These are phyloP conservation scores for Chlamydomonas incerta DNA, from an alignment of 139 green algal species.

Conservation along the genomic window DNA sequence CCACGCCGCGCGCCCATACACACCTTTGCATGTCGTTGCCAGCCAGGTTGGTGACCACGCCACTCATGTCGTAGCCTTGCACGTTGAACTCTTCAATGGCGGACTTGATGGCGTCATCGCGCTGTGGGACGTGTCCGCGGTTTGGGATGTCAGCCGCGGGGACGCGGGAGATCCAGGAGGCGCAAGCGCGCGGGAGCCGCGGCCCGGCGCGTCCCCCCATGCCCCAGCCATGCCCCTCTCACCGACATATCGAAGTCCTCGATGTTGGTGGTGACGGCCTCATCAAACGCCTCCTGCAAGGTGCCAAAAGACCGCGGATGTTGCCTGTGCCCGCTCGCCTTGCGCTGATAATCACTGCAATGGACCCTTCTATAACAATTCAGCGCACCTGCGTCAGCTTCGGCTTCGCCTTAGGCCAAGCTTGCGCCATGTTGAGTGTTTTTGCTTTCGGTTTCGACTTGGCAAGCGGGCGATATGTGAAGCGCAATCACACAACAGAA, in stretches of 20 bases:
- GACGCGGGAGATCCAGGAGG: neutral
- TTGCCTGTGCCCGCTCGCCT: neutral
- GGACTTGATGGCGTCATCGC: constrained; percentile 77
- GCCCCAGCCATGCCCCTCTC: neutral
- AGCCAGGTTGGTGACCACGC: constrained; percentile 67
- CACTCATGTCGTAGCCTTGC: constrained; percentile 78
- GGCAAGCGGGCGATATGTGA: no score
- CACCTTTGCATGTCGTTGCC: constrained; percentile 57
- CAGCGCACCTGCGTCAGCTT: constrained; percentile 40
- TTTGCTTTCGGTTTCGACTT: neutral
- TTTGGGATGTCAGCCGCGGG: neutral
- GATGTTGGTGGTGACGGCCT: constrained; percentile 82
- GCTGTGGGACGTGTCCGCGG: constrained; percentile 27
- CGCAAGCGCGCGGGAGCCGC: neutral
- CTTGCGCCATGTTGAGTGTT: constrained; percentile 43
- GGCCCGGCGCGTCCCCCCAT: no score
- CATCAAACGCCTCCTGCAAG: constrained; percentile 83
- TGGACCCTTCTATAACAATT: neutral
- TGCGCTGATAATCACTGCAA: no score
- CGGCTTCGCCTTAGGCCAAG: constrained; percentile 50
- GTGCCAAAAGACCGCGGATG: neutral
- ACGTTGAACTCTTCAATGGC: constrained; percentile 84
- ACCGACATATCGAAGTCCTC: constrained; percentile 92
- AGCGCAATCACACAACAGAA: no score
- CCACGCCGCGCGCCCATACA: no score